Evolutionary conservation across 2,329 filamentous ascomycete genomes (phyloP), one percentile per base, ranked within the genome.

Genomic region (Exophiala xenobiotica): DNA sequence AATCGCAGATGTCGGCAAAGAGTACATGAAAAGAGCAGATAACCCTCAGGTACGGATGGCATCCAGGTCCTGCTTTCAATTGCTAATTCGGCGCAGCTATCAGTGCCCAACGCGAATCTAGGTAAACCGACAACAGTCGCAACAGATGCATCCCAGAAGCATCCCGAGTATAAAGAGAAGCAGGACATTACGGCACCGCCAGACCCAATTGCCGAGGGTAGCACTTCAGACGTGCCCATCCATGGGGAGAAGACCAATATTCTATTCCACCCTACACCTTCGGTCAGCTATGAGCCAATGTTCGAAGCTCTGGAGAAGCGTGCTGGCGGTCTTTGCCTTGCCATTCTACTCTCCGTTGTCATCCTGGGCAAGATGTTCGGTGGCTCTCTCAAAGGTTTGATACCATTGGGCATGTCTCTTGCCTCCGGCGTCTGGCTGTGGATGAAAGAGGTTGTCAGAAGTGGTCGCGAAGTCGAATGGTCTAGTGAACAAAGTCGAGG

Each of bases 181-280:
- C 92, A 96, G 70, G 92, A 97, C 70, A 77, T 95, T 51, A 95
- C 90, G 0, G 88, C 92, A 0, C 92, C 92, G 2, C 92, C 92
- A 1, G 91, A 95, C 60, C 92, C 92, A 0, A 77, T 96, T 16
- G 84, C 85, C 12, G 79, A 85, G 51, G 89, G 90, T 9, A 83
- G 86, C 26, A 97, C 92, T 0, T 91, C 89, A 20, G 93, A 97
- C 69, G 90, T 97, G 1, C 93, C 93, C 2, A 95, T 97, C 52
- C 88, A 91, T 65, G 92, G 91, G 63, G 92, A 97, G 67, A 96
- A 93, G 78, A 97, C 93, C 3, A 96, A 96, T 57, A 85, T 97
- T 14, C 79, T 96, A 23, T 97, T 97, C 70, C 92, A 96, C 69
- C 92, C 93, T 12, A 97, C 92, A 0, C 92, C 92, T 0, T 87